A percentile compares a stretch with the other conserved stretches of the same genome.
These are phyloP conservation scores for Carex scoparia DNA, from an alignment of 176 grass and related monocot genomes.

Conservation along the genomic window DNA sequence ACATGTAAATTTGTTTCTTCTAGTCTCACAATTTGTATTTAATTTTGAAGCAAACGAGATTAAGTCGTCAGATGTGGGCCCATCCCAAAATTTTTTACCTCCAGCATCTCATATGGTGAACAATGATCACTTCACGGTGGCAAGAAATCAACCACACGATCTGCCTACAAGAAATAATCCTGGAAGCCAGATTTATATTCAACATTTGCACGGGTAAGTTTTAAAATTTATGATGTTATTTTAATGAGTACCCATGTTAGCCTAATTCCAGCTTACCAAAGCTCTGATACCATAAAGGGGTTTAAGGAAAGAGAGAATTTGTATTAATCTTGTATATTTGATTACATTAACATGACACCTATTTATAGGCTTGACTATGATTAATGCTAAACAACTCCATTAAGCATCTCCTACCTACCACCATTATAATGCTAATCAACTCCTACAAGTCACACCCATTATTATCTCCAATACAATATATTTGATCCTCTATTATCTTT, in stretches of 20 bases:
- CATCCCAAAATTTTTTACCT: slow-evolving; percentile 23
- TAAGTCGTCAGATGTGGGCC: slow-evolving; percentile 17
- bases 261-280: no score
- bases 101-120: slow-evolving; percentile 38
- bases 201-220: slow-evolving; percentile 41
- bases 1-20: slow-evolving; percentile 10
- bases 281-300: no score
- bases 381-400: no score
- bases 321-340: no score
- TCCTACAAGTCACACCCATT: no score
- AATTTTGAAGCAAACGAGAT: slow-evolving; percentile 44
- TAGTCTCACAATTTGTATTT: background rate
- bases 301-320: no score
- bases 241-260: background rate
- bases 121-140: slow-evolving; percentile 35
- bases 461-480: no score
- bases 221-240: background rate
- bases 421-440: no score
- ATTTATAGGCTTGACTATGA: no score
- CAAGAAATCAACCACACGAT: slow-evolving; percentile 34
- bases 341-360: no score
- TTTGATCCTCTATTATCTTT: background rate
- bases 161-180: slow-evolving; percentile 35
- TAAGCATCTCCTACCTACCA: no score
- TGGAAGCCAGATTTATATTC: slow-evolving; percentile 29